Evolutionary conservation across 768 basidiomycete species (phyloP).

Genomic region (Auriscalpium orientale): DNA sequence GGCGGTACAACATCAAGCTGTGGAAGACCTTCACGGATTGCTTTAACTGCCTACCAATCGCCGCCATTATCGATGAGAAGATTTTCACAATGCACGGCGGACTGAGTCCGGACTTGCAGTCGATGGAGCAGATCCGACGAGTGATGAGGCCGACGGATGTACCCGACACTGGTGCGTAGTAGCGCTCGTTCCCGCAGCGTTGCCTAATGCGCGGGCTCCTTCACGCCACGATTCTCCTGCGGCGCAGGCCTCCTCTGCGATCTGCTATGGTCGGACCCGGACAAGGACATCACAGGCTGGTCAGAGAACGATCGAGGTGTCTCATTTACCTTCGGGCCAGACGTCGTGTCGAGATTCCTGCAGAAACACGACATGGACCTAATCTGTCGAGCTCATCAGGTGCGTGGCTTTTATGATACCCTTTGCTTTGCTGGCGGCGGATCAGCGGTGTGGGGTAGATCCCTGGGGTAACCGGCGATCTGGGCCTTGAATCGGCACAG

Average conservation of each 20-base stretch:
- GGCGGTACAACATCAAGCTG: constrained; percentile 99
- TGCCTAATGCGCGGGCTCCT: neutral
- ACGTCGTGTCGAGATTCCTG: constrained; percentile 95
- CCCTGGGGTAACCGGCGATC: neutral
- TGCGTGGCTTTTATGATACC: constrained; percentile 28
- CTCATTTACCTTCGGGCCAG: constrained; percentile 97
- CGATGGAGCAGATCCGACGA: constrained; percentile 99
- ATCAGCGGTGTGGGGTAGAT: neutral
- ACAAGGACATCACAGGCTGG: constrained; percentile 99
- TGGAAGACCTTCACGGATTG: constrained; percentile 99
- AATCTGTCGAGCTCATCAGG: constrained; percentile 98
- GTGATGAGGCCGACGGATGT: constrained; percentile 99
- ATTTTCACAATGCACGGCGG: constrained; percentile 99
- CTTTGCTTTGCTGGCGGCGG: neutral
- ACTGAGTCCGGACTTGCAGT: constrained; percentile 92
- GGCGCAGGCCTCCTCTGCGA: constrained; percentile 83
- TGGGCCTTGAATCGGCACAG: neutral
- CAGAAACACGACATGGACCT: constrained; percentile 99
- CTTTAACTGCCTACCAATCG: constrained; percentile 99
- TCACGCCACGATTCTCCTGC: constrained; percentile 4
- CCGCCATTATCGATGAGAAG: constrained; percentile 99
- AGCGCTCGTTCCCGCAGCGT: neutral
- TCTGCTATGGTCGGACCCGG: constrained; percentile 97
- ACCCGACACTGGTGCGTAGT: constrained; percentile 81
- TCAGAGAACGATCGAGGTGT: constrained; percentile 99